A percentile compares a stretch with the other conserved stretches of the same genome.
Evolutionary conservation across 257 asterid species (phyloP).

Genomic region (Coffea canephora): DNA sequence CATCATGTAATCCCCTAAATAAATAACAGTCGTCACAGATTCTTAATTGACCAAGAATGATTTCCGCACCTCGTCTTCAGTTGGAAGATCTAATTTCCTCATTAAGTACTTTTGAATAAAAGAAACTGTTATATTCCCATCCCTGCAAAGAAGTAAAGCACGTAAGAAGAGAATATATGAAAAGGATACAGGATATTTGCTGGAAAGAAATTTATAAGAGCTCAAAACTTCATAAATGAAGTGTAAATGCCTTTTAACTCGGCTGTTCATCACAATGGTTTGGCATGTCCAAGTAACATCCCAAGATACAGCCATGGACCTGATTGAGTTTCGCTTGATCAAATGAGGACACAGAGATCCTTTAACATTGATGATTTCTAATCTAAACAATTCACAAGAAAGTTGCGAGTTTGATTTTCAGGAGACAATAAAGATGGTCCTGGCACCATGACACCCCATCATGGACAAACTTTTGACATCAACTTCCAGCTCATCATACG

Average conservation of each 20-base stretch:
- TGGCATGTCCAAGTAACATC: background rate
- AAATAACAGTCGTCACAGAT: background rate
- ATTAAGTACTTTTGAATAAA: conserved; percentile 76
- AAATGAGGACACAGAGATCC: background rate
- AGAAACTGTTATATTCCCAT: conserved; percentile 73
- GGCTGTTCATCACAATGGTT: background rate
- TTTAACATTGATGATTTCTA: background rate
- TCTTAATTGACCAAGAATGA: conserved; percentile 7
- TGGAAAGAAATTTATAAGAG: background rate
- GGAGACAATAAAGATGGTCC: background rate
- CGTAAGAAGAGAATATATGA: conserved; percentile 4
- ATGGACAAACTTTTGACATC: background rate
- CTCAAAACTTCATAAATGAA: background rate
- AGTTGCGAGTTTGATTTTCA: background rate
- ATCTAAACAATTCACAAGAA: background rate
- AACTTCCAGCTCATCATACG: background rate
- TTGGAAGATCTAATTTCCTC: conserved; percentile 72
- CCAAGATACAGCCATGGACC: background rate
- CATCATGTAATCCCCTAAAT: background rate
- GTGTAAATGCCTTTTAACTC: background rate
- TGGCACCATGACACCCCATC: background rate
- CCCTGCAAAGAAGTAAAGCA: conserved; percentile 47
- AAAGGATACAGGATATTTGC: background rate
- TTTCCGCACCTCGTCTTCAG: conserved; percentile 73
- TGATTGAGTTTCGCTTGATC: background rate